phyloP scores from a whole-genome alignment of 2,329 filamentous ascomycete genomes.

The Scytalidium sp. region DNA sequence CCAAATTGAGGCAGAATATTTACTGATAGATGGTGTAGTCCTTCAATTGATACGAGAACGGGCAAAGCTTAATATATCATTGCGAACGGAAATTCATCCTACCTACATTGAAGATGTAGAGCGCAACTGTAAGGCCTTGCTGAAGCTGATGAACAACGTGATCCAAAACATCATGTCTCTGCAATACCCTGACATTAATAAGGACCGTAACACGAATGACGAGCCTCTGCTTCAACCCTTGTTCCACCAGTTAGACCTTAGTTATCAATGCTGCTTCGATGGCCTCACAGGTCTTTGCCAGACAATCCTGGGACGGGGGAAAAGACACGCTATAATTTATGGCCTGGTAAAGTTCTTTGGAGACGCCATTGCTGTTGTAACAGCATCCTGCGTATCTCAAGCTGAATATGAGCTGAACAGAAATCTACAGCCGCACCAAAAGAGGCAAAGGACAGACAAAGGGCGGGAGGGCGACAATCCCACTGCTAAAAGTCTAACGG shows the following conservation, averaged over 20 bases:
- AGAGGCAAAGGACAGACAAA: constrained; percentile 6
- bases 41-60: neutral
- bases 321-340: constrained; percentile 12
- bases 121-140: neutral
- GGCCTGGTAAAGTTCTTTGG: constrained; percentile 18
- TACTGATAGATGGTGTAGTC: neutral
- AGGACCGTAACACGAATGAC: neutral
- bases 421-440: neutral
- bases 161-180: neutral
- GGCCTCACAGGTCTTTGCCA: constrained; percentile 17
- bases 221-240: constrained; percentile 14
- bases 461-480: constrained; percentile 11
- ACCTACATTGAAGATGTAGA: neutral
- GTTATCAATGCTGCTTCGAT: constrained; percentile 17
- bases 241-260: constrained; percentile 14
- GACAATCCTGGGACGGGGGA: constrained; percentile 17
- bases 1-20: no score
- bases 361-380: constrained; percentile 10
- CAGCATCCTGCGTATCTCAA: constrained; percentile 12
- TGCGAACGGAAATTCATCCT: neutral
- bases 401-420: constrained; percentile 6
- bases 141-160: neutral
- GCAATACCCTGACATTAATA: neutral
- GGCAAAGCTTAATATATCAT: neutral
- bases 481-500: constrained; percentile 16